phyloP scores from a whole-genome alignment of 352 stramenopile genomes.

The Phytophthora macrochlamydospora region DNA sequence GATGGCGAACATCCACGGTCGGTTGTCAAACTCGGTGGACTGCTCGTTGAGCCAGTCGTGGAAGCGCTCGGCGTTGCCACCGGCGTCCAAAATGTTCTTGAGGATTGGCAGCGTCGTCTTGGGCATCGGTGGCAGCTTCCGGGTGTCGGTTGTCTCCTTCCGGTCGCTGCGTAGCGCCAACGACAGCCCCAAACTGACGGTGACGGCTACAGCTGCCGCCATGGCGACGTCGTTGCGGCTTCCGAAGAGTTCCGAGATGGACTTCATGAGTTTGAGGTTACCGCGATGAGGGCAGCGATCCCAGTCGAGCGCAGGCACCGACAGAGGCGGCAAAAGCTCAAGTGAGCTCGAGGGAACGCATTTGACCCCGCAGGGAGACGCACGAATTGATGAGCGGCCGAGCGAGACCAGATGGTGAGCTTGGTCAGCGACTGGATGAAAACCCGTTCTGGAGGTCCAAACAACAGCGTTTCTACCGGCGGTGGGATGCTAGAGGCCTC shows the following conservation, averaged over 20 bases:
- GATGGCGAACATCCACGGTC: conserved; percentile 45
- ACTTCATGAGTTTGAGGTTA: conserved; percentile 16
- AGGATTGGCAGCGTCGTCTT: conserved; percentile 43
- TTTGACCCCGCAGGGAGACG: neutral
- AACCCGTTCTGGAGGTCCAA: neutral
- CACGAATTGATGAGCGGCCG: neutral
- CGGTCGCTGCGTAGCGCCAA: conserved; percentile 25
- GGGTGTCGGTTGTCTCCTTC: conserved; percentile 22
- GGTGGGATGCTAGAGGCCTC: neutral
- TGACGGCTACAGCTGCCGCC: conserved; percentile 21
- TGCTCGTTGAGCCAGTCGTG: conserved; percentile 61
- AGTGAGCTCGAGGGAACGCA: neutral
- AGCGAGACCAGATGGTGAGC: too few species aligned
- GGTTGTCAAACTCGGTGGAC: conserved; percentile 36
- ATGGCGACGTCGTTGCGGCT: conserved; percentile 16
- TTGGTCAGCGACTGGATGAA: neutral
- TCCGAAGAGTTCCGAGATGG: conserved; percentile 21
- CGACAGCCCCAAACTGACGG: conserved; percentile 33
- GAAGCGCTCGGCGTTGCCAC: conserved; percentile 33
- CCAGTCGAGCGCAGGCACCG: neutral
- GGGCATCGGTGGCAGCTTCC: conserved; percentile 30
- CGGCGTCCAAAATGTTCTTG: conserved; percentile 42
- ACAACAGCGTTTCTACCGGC: neutral
- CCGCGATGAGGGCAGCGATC: neutral
- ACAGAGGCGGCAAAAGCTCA: neutral